phyloP scores from a whole-genome alignment of 305 asterid species.

The Fraxinus greggii region DNA sequence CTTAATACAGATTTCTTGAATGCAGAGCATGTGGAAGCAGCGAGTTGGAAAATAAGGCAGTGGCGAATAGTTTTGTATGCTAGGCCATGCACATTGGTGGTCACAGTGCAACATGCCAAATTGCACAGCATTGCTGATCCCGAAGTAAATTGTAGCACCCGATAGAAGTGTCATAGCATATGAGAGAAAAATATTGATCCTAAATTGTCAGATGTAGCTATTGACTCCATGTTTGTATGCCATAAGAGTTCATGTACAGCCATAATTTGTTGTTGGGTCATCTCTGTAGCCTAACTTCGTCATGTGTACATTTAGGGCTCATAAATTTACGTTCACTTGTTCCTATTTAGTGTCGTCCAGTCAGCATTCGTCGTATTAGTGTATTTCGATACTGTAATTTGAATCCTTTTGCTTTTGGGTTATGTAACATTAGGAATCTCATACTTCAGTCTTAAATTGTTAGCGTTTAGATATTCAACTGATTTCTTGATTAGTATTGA shows the following conservation, averaged over 20 bases:
- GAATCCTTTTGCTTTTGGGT: background rate
- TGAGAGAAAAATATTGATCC: constrained; percentile 18
- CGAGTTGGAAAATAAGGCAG: constrained; percentile 58
- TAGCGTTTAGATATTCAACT: background rate
- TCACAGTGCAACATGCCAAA: constrained; percentile 20
- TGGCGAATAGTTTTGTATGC: constrained; percentile 16
- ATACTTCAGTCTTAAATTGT: background rate
- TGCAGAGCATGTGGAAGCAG: constrained; percentile 78
- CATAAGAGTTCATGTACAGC: constrained; percentile 1
- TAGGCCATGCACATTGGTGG: constrained; percentile 22
- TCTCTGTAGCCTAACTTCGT: background rate
- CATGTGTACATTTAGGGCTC: background rate
- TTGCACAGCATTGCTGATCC: constrained; percentile 7
- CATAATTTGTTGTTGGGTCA: background rate
- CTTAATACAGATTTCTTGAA: constrained; percentile 22
- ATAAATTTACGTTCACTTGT: background rate
- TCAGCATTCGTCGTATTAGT: background rate
- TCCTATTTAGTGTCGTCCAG: background rate
- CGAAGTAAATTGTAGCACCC: constrained; percentile 32
- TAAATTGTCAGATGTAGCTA: constrained; percentile 22
- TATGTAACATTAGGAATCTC: background rate
- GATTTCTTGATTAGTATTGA: background rate
- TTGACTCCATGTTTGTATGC: constrained; percentile 25
- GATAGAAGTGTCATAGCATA: constrained; percentile 16
- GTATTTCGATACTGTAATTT: background rate